Evolutionary conservation across 1,284 basidiomycete species (phyloP), one percentile per base, ranked within the genome.

Genomic region (Ganoderma lingzhi): DNA sequence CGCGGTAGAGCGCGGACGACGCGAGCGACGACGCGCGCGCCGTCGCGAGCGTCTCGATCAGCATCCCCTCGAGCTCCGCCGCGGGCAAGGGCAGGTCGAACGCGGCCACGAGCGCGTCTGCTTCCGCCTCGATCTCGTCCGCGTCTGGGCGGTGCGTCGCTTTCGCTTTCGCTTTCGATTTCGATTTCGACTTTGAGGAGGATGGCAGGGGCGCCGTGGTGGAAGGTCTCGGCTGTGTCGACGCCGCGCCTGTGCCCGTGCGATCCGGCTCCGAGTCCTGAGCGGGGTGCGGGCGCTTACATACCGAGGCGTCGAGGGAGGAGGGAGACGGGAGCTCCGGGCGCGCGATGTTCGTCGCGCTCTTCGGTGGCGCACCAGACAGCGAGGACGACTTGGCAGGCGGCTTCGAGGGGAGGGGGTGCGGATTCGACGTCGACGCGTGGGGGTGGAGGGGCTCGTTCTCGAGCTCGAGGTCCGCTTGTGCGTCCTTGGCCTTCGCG

Each of bases 21-120:
- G 91, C 83, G 70, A 92, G 81, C 23, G 88, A 89, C 0, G 91
- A 92, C 17, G 92, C 90, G 42, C 93, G 87, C 2, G 92, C 89
- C 10, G 87, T 85, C 8, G 90, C 92, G 77, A 93, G 84, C n/a
- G 86, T 85, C 81, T 93, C 91, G 72, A 93, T 87, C 9, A 93
- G 80, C 83, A 92, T 85, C 3, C 92, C 91, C 61, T 79, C 75
- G 65, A 80, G 71, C 69, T 80, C 78, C 2, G 44, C 64, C 1
- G 70, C 70, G 12, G 77, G 77, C 5, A 79, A 68, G 9, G 78
- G 78, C 30, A 75, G 64, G 19, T 64, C 64, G 44, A 70, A 73
- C 53, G 58, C 69, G n/a, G 14, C 8, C 3, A 35, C 44, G 0
- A 60, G 63, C 19, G 61, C 62, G 48, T 60, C 65, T 9, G 51